Base-by-base conservation (phyloP, 176 grass and related monocot species). In the Dendrocalamus sinicus region DNA sequence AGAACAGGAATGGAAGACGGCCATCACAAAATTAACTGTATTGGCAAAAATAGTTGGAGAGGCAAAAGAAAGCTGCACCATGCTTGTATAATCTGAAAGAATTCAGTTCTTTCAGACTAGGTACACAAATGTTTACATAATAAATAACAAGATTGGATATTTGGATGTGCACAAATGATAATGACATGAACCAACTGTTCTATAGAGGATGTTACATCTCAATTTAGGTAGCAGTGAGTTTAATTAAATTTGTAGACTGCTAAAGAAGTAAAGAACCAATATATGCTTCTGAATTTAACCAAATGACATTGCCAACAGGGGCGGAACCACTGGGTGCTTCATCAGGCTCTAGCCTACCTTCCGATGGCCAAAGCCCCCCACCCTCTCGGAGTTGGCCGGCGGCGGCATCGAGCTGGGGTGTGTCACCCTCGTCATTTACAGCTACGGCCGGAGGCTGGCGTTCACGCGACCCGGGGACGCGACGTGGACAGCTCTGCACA, bases 81-180 rank as follows among this genome's bases (percentile, higher is more conserved):
- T 39, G 12, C 39, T 16, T 72, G 20, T 62, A 54, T 61, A 43
- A 19, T 11, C 48, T 19, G 23, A 39, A 46, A 23, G 19, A 55
- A 72, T 40, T 47, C 71, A 30, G 20, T 43, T 61, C 9, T 72
- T 37, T 20, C 8, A 15, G 22, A 80, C 22, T 41, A 70, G 4
- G 66, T 73, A 26, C 44, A 39, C 61, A 52, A 65, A 12, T 14
- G 12, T 60, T 72, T 32, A 59, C 52, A 72, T 30, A 20, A 45
- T 32, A 82, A 32, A 45, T 19, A 60, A 26, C 15, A 61, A 37
- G 9, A 80, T 35, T n/a, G 28, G 45, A 52, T 37, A 67, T 51
- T 80, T 67, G 60, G 43, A 65, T 64, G 23, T 78, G 40, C 28
- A 26, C 26, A 80, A 80, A 79, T 30, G 46, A 50, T 65, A 35